A percentile compares a stretch with the other conserved stretches of the same genome.
These are phyloP conservation scores for Fusarium domesticum DNA, from an alignment of 2,329 filamentous ascomycete genomes.

Conservation along the genomic window DNA sequence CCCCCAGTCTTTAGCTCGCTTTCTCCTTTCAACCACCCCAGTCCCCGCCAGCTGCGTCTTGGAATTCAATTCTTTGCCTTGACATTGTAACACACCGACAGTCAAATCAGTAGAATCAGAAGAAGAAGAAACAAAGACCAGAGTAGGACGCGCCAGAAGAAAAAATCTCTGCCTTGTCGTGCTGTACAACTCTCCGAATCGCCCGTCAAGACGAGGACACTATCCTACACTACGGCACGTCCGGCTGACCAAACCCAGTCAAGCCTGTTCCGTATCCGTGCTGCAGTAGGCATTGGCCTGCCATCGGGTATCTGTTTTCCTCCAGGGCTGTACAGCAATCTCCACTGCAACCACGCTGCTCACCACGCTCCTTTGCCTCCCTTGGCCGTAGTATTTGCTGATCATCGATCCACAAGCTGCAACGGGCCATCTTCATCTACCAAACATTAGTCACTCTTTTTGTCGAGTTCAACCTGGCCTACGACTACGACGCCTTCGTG, in stretches of 20 bases:
- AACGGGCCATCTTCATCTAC: constrained; percentile 12
- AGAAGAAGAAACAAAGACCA: not conserved
- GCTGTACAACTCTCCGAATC: too few species aligned
- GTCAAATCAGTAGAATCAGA: too few species aligned
- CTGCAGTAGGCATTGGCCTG: not conserved
- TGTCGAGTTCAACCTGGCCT: not conserved
- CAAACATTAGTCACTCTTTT: constrained; percentile 5
- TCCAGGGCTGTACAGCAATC: not conserved
- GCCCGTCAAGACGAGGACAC: not conserved
- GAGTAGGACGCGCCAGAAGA: not conserved
- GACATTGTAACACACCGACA: not conserved
- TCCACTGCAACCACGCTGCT: constrained; percentile 1
- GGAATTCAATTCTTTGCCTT: not conserved
- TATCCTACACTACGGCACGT: not conserved
- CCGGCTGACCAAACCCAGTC: not conserved
- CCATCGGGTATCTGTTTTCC: not conserved
- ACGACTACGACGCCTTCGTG: constrained; percentile 5
- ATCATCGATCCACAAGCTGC: constrained; percentile 22
- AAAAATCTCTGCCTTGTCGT: too few species aligned
- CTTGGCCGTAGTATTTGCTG: constrained; percentile 20
- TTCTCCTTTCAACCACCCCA: not conserved
- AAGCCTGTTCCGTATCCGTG: not conserved
- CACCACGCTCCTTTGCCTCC: constrained; percentile 17
- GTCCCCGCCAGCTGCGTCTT: not conserved
- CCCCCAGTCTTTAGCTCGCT: too few species aligned